phyloP scores from a whole-genome alignment of 1,284 basidiomycete genomes.

The Microbotryum silenes-acaulis region DNA sequence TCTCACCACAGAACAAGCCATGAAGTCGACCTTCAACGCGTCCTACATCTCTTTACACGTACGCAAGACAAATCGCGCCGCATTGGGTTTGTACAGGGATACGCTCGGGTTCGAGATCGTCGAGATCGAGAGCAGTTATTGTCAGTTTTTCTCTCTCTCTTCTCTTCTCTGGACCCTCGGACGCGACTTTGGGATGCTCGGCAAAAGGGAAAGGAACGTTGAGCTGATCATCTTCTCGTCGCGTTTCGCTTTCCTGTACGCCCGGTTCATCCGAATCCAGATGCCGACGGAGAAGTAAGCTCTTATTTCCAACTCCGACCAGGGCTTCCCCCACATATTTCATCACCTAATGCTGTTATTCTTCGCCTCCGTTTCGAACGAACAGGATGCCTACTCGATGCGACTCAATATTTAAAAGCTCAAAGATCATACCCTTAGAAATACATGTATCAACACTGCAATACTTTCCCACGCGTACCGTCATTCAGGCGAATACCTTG shows the following conservation, averaged over 20 bases:
- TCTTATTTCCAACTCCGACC: too few relatives aligned
- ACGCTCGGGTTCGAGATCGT: conserved; percentile 71
- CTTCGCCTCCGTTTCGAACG: too few relatives aligned
- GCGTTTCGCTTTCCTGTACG: background rate
- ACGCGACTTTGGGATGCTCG: background rate
- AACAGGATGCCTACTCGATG: conserved; percentile 28
- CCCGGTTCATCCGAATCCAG: conserved; percentile 13
- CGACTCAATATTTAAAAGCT: conserved; percentile 6
- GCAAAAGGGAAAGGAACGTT: background rate
- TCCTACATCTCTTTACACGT: conserved; percentile 75
- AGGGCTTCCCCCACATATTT: too few relatives aligned
- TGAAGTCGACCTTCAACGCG: conserved; percentile 72
- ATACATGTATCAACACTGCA: too few relatives aligned
- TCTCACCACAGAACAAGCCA: conserved; percentile 60
- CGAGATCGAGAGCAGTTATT: conserved; percentile 71
- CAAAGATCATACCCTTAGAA: background rate
- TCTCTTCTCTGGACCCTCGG: too few relatives aligned
- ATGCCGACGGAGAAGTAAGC: conserved; percentile 46
- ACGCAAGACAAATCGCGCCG: conserved; percentile 76
- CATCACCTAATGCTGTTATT: too few relatives aligned
- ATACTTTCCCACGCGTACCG: too few relatives aligned
- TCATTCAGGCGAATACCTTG: too few relatives aligned
- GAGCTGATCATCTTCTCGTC: background rate
- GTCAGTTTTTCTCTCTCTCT: conserved; percentile 1
- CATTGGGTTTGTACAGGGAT: conserved; percentile 71